Evolutionary conservation across 441 rosid species (phyloP), one percentile per base, ranked within the genome.

Genomic region (Gossypium trilobum): DNA sequence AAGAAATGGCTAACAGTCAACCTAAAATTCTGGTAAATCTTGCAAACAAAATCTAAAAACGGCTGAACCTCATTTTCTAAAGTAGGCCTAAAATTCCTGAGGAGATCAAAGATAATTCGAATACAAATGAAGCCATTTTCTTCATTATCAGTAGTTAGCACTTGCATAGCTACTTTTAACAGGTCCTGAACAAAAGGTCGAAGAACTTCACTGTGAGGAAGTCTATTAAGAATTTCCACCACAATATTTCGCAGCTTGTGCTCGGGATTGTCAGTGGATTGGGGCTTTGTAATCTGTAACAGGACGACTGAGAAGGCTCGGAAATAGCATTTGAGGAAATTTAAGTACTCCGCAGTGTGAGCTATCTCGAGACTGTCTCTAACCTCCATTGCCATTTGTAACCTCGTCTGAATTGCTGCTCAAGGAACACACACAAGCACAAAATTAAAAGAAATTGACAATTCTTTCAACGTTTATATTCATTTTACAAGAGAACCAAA

Each of bases 121-220:
- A 93, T 93, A 77, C 99, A 95, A 56, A 90, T 91, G 68, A 93
- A 75, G 57, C 99, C 97, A 80, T 95, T 95, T 48, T 95, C 99
- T 77, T 95, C 99, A 74, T 95, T 95, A 74, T 91, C 98, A 1
- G 92, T 75, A 1, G 98, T 89, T 42, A 93, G 94, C 73, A 93
- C 97, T 86, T 93, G 93, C 97, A 93, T 90, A 7, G 98, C 92
- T 55, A 95, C 95, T 85, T 89, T 93, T 78, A 95, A 85, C n/a
- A 95, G 94, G 80, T 95, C 96, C 85, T 88, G 97, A 82, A 95
- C 98, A 79, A 93, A 96, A 23, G 99, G 99, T 67, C 98, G 95
- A 56, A 96, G 96, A 70, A 96, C 99, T 81, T 96, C 99, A 56
- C 95, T 96, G 62, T 93, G 97, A 66, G 98, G 99, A 2, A 96